Evolutionary conservation across 345 rosid species (phyloP), one percentile per base, ranked within the genome.

Genomic region (Populus pruinosa): DNA sequence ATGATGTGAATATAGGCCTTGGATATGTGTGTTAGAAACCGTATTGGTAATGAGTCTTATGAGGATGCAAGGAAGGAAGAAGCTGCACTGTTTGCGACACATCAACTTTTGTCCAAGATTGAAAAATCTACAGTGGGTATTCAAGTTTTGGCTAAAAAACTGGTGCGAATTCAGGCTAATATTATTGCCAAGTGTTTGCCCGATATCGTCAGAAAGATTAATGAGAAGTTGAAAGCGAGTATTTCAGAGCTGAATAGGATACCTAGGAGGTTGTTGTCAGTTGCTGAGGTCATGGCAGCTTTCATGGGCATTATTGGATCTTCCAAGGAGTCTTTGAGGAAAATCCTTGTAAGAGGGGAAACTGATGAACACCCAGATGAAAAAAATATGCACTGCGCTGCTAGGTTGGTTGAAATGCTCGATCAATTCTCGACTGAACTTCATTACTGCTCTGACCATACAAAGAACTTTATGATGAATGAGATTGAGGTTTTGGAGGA

Each of bases 1-100:
- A 90, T 38, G 91, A 89, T 74, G 90, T 86, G 29, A 85, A 69
- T 1, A 86, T 88, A 7, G 90, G 89, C 1, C 82, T 88, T 0
- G 90, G 93, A 90, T 38, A 84, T 86, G 0, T 87, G 89, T 38
- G 90, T 88, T 0, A 80, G 90, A 77, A 78, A 87, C 50, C 79
- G 87, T 5, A 80, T 85, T 61, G 87, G 83, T 0, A 83, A 85
- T 25, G 86, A 85, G 63, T 71, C 82, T 8, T 83, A 82, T 20
- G 79, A 82, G 17, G 86, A 85, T 20, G 88, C 90, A 0, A 50
- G 87, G 14, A 14, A 16, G 6, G 80, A 82, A 21, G 88, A 85
- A 65, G 74, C 83, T 2, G 17, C 17, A 21, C 38, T 85, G 9
- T 85, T 87, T 11, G 41, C 50, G 43, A 16, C 21, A 36, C 82